Evolutionary conservation across 176 grass and related monocot genomes (phyloP), one percentile per base, ranked within the genome.

Genomic region (Ensete glaucum): DNA sequence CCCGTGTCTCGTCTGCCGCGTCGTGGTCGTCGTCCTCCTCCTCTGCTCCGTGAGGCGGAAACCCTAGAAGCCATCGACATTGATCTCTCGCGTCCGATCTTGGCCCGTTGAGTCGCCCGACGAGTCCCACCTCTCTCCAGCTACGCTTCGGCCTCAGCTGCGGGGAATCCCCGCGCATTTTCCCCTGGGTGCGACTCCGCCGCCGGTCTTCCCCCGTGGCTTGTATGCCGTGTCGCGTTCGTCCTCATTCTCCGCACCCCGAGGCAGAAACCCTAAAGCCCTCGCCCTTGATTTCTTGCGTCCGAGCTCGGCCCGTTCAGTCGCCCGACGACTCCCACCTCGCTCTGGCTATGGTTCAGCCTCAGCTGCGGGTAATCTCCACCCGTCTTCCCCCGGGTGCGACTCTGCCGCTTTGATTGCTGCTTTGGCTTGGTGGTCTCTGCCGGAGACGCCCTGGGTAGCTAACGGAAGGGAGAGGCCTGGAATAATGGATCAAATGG

Each of bases 261-360:
- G 34, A 29, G 23, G 9, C 63, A 11, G 63, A 65, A 26, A 29
- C 63, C 63, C 63, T 65, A 65, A 25, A 65, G 25, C 11, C 63
- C 23, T 65, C 22, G 20, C 23, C 23, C 63, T 15, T 6, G 17
- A 57, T 57, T 57, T 43, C 34, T 43, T 43, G 34, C 34, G 34
- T 43, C 34, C 3, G 34, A 43, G 34, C 6, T 62, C 54, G 17
- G 29, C 59, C 34, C 34, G 34, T 5, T 43, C 3, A 23, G 73
- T 14, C 16, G 19, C 14, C 34, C 55, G 24, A 19, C 67, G 57
- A 72, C 64, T 54, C 77, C 73, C 68, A 52, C 0, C 5, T 85
- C 71, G 26, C 85, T 81, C 58, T 85, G 88, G 85, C 80, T 91
- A 17, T 82, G 55, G 64, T 78, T 78, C 59, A 57, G 76, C 27